Base-by-base conservation (phyloP, 2,329 filamentous ascomycete genomes). In the Plenodomus lindquistii region DNA sequence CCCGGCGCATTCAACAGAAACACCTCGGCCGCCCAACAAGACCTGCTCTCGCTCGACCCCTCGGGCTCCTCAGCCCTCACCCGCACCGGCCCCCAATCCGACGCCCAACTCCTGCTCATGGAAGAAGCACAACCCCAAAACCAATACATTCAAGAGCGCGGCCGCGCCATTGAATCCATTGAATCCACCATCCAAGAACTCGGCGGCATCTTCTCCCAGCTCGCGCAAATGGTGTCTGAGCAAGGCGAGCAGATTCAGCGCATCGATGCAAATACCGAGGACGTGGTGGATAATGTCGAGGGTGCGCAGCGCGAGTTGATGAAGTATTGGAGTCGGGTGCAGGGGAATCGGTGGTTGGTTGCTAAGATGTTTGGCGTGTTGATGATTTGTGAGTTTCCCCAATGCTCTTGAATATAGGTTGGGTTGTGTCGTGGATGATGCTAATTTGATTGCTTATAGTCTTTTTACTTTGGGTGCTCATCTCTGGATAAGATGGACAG, bases 201-300 rank as follows among this genome's bases (percentile, higher is more conserved):
- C 1, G 94, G 94, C 21, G 81, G 87, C 13, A 97, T 97, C 54
- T 97, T 97, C 70, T 90, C 91, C 8, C 93, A 99, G 73, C 78
- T 99, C 41, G 93, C 94, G 29, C 86, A 90, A 59, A 97, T 99
- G 94, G 94, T 99, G 22, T 91, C 88, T 46, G 93, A 99, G 72
- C 94, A 99, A 75, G 91, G 89, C 53, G 94, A 97, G 74, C 96
- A 96, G 88, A 96, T 99, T 58, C 91, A 97, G 74, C 82, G 93
- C 41, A 97, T 97, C 67, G 93, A 97, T 65, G 93, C 93, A 57
- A 97, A 97, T 73, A 97, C 93, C 1, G 94, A 99, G 67, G 92
- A 97, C 63, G 91, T 99, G 5, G 93, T 99, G 45, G 93, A 97
- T 67, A 99, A 99, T 63, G 93, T 99, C n/a, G 85, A 96, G 67